Base-by-base conservation (phyloP, 1,139 yeast genomes). In the Candida neerlandica region DNA sequence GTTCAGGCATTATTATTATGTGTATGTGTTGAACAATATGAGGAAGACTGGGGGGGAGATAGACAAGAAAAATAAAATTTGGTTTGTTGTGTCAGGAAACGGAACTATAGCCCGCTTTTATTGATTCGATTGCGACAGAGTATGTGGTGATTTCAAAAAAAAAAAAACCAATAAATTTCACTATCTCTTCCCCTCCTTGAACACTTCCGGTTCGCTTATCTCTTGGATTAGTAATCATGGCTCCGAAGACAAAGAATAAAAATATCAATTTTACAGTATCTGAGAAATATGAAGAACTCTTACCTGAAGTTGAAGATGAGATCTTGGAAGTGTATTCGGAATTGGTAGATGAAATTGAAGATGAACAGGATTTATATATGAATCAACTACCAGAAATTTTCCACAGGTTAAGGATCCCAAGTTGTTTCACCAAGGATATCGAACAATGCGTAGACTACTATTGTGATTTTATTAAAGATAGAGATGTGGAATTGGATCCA, bases 351-450 rank as follows among this genome's bases (percentile, higher is more conserved):
- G 68, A 60, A 18, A 56, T 54, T n/a, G 69, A 60, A 21, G 57
- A 55, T n/a, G 57, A 57, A 7, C 64, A 62, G 5, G 80, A 75
- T 50, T 57, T 75, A n/a, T 55, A 57, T 40, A 61, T 76, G 19
- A 44, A 53, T 15, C 63, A 66, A 26, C 50, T 76, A 11, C 65
- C 66, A 0, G 57, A 54, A 9, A 48, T 74, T 11, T 65, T 73
- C 39, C 45, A 53, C 1, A 30, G 37, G 0, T 56, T 76, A 10
- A 45, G 58, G 7, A 65, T 76, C 14, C 80, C 77, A 1, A 18
- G 32, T 5, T 67, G 73, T 46, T 75, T 70, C 55, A 63, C 65
- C 4, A 41, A 49, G 9, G 81, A 76, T 52, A 65, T 75, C n/a
- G 39, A 50, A 2, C 51, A 58, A 15, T 67, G 75, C 47, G 58